Base-by-base conservation (phyloP, 176 grass and related monocot species). In the Zizania latifolia region DNA sequence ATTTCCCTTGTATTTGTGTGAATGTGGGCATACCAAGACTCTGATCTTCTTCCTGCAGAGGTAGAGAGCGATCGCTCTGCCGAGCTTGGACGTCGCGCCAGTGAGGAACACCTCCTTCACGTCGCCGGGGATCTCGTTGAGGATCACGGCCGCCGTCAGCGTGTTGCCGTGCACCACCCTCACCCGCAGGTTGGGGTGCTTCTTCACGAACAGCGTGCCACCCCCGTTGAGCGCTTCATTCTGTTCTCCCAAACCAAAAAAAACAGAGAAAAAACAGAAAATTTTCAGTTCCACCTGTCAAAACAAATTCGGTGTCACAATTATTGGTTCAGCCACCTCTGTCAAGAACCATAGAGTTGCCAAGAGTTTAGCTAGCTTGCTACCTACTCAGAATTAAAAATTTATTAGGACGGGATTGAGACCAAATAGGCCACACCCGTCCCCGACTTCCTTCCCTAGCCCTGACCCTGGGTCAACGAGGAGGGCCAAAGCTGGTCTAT, bases 111-210 rank as follows among this genome's bases (percentile, higher is more conserved):
- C 91, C 72, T 94, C 91, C 44, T 68, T 80, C 30, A 91, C 76
- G 54, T 79, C 74, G 53, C 56, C 59, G 2, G 88, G 94, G 83
- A 98, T 89, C 78, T 92, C 89, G 78, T 92, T 79, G 0, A 98
- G 82, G 74, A 98, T 98, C 46, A 98, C 94, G 15, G 94, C 94
- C 0, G 94, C 94, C 5, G 94, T 98, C 22, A 98, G 88, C 31
- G 94, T 98, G 79, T 98, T 98, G 19, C 94, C 94, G 54, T 98
- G 95, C 44, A 98, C 95, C 30, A 98, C 89, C 72, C 95, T 58
- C 2, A 98, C 89, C 48, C 75, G 62, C 62, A 98, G 83, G 79
- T 98, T 35, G 0, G 84, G 91, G 26, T 98, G 89, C 58, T 88
- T 92, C 78, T 4, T 12, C 38, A 94, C 84, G 35, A 98, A 98